A percentile compares a stretch with the other conserved stretches of the same genome.
These are phyloP conservation scores for Avicennia marina DNA, from an alignment of 257 asterid species.

Conservation along the genomic window DNA sequence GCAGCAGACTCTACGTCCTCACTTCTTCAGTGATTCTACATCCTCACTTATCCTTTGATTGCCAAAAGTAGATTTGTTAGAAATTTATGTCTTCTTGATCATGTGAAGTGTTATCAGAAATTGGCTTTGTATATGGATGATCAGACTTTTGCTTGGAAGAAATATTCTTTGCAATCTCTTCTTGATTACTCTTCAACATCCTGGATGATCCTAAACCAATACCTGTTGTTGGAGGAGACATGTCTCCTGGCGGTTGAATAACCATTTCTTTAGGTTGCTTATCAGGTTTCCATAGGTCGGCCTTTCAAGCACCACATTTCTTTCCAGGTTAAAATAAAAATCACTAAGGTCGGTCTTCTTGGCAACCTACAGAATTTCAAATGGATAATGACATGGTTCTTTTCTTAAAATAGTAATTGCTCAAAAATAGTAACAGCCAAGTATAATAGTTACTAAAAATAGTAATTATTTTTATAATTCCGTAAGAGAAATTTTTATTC, in stretches of 20 bases:
- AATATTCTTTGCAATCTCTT: constrained; percentile 21
- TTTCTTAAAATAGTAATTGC: no score
- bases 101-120: constrained; percentile 30
- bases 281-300: constrained; percentile 33
- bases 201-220: constrained; percentile 30
- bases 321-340: constrained; percentile 66
- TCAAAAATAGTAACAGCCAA: no score
- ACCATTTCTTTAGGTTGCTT: constrained; percentile 32
- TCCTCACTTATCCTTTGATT: no score
- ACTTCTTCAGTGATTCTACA: no score
- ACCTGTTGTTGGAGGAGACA: constrained; percentile 27
- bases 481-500: no score
- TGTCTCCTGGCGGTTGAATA: constrained; percentile 27
- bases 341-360: constrained; percentile 70
- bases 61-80: no score
- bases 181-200: constrained; percentile 23
- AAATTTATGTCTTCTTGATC: no score
- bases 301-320: constrained; percentile 65
- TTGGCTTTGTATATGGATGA: constrained; percentile 23
- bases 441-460: no score
- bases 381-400: no score
- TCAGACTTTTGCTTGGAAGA: constrained; percentile 34
- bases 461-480: no score
- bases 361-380: constrained; percentile 47
- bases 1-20: constrained; percentile 55